Evolutionary conservation across 2,329 filamentous ascomycete species (phyloP).

Genomic region (Ceratocystis papillata): DNA sequence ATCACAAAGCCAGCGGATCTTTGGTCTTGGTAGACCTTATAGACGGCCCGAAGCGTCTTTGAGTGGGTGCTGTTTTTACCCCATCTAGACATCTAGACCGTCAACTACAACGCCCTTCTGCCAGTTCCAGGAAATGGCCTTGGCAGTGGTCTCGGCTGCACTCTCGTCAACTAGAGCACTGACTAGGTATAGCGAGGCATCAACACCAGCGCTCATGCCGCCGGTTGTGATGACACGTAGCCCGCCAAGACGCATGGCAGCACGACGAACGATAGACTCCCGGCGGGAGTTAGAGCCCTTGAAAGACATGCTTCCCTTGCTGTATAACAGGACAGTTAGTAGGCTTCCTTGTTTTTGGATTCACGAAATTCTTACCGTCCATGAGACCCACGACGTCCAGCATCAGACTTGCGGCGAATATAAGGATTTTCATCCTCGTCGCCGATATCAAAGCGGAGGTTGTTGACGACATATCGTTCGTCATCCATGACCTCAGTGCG

Average conservation of each 20-base stretch:
- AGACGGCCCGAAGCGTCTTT: not conserved
- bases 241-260: slow-evolving; percentile 59
- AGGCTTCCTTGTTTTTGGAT: not conserved
- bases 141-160: slow-evolving; percentile 62
- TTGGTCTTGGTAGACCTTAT: too few relatives aligned
- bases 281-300: slow-evolving; percentile 62
- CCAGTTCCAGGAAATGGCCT: slow-evolving; percentile 72
- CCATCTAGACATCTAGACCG: slow-evolving; percentile 63
- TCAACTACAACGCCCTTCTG: slow-evolving; percentile 75
- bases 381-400: slow-evolving; percentile 48
- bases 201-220: slow-evolving; percentile 67
- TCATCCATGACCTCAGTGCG: slow-evolving; percentile 75
- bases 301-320: slow-evolving; percentile 76
- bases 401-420: slow-evolving; percentile 61
- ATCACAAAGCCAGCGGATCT: not conserved
- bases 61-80: slow-evolving; percentile 15
- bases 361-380: slow-evolving; percentile 41
- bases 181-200: slow-evolving; percentile 76
- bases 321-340: slow-evolving; percentile 29
- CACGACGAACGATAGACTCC: slow-evolving; percentile 70
- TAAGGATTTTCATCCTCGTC: slow-evolving; percentile 76
- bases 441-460: slow-evolving; percentile 74
- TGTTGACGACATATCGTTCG: slow-evolving; percentile 77
- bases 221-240: slow-evolving; percentile 69
- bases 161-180: slow-evolving; percentile 71